A percentile compares a stretch with the other conserved stretches of the same genome.
These are phyloP conservation scores for Darksidea phi DNA, from an alignment of 495 filamentous ascomycete genomes.

Conservation along the genomic window DNA sequence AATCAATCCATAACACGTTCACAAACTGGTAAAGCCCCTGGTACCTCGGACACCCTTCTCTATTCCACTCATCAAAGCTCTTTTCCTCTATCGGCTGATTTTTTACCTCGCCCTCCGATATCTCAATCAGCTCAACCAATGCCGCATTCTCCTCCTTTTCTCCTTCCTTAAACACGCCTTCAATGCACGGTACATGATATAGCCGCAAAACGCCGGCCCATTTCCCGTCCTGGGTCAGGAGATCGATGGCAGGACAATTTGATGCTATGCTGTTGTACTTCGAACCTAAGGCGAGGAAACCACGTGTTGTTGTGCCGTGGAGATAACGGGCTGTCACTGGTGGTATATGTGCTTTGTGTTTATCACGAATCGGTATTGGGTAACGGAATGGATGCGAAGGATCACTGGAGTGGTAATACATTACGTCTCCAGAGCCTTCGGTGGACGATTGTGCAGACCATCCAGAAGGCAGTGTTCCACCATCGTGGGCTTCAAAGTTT, in stretches of 20 bases:
- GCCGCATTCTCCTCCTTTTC: not conserved
- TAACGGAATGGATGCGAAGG: constrained; percentile 3
- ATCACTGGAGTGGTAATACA: constrained; percentile 3
- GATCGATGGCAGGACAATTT: not conserved
- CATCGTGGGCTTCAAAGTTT: not conserved
- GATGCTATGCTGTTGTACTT: constrained; percentile 1
- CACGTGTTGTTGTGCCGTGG: not conserved
- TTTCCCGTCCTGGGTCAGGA: not conserved
- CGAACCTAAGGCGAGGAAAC: not conserved
- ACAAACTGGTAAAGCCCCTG: constrained; percentile 3
- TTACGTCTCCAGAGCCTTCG: not conserved
- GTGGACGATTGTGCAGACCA: not conserved
- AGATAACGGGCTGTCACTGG: constrained; percentile 2
- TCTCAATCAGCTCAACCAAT: constrained; percentile 6
- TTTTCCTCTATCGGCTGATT: constrained; percentile 10
- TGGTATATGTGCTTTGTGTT: constrained; percentile 3
- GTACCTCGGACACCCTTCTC: not conserved
- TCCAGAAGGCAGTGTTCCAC: not conserved
- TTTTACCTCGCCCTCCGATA: constrained; percentile 5
- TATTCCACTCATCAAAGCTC: constrained; percentile 7
- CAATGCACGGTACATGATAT: not conserved
- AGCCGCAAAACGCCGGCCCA: constrained; percentile 1
- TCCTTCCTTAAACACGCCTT: not conserved
- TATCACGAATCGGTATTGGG: constrained; percentile 8
- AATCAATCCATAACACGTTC: constrained; percentile 19